Base-by-base conservation (phyloP, 352 stramenopile genomes). In the Globisporangium radiosum region DNA sequence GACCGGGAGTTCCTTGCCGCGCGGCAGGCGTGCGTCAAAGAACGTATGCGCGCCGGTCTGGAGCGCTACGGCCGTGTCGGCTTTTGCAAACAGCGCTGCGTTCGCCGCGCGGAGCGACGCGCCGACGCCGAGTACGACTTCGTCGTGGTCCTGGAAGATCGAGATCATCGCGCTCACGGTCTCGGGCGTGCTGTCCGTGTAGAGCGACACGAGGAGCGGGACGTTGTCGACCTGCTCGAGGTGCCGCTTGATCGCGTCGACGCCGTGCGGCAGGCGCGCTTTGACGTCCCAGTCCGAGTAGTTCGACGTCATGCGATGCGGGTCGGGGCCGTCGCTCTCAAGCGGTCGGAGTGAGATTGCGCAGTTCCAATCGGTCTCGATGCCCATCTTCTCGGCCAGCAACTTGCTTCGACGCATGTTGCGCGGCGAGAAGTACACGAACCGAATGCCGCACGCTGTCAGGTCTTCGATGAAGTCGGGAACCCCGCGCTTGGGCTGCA, bases 291-390 rank as follows among this genome's bases (percentile, higher is more conserved):
- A 99, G 70, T 99, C 96, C 25, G 95, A 97, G 72, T 99, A 99
- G 52, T 95, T 95, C 5, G 90, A 98, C 15, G 89, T 97, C 95
- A 99, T 99, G 43, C 96, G 79, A 76, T 98, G 92, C 42, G 89
- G 83, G 66, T 99, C 95, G 3, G 90, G 91, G 0, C 82, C 85
- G 39, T 96, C 93, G 45, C 85, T 88, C 37, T 97, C 87, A 33
- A 99, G 75, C 13, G 94, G 76, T 6, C 95, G 83, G 40, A 99
- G 73, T 11, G 94, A 99, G 59, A 99, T 99, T 1, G 97, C 96
- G 61, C 95, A 98, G 73, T 99, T 99, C 96, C 96, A 99, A 45
- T 97, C 95, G 4, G 97, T 98, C 68, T 99, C 96, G 39, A 99
- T 98, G 49, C 97, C 96, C 95, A 99, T 99, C 69, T 99, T 98